Conservation (phyloP, 495 filamentous ascomycete species). For the Talaromyces wortmannii region DNA sequence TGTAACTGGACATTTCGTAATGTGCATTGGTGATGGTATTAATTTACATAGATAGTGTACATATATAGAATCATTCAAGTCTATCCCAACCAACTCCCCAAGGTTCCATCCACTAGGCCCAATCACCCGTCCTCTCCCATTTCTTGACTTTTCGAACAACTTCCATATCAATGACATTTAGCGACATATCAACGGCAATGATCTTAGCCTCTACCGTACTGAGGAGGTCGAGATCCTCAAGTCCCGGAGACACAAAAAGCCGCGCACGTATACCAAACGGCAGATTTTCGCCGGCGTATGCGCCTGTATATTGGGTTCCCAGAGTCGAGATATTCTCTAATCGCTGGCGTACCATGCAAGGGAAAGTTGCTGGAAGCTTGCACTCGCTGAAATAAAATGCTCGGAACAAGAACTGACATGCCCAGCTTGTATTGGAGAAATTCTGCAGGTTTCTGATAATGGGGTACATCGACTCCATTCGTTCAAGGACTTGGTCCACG, state of each 20-base stretch:
- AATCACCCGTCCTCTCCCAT: constrained; percentile 19
- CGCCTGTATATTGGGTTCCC: constrained; percentile 12
- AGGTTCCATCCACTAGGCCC: background rate
- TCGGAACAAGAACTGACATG: constrained; percentile 62
- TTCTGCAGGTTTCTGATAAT: constrained; percentile 23
- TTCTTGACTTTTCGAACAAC: constrained; percentile 35
- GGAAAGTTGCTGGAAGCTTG: constrained; percentile 56
- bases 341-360: constrained; percentile 37
- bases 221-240: constrained; percentile 29
- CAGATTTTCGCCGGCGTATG: constrained; percentile 20
- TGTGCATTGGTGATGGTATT: background rate
- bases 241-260: constrained; percentile 17
- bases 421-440: constrained; percentile 50
- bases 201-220: constrained; percentile 55
- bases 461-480: constrained; percentile 9
- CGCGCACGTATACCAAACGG: constrained; percentile 26
- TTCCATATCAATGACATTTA: constrained; percentile 42
- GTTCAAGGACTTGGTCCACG: constrained; percentile 41
- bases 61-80: background rate
- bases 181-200: constrained; percentile 45
- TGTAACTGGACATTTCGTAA: too few species aligned
- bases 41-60: background rate
- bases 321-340: constrained; percentile 22
- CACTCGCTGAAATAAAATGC: constrained; percentile 67
- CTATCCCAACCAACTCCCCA: background rate